Evolutionary conservation across 495 filamentous ascomycete genomes (phyloP).

Genomic region (Daldinia grandis): DNA sequence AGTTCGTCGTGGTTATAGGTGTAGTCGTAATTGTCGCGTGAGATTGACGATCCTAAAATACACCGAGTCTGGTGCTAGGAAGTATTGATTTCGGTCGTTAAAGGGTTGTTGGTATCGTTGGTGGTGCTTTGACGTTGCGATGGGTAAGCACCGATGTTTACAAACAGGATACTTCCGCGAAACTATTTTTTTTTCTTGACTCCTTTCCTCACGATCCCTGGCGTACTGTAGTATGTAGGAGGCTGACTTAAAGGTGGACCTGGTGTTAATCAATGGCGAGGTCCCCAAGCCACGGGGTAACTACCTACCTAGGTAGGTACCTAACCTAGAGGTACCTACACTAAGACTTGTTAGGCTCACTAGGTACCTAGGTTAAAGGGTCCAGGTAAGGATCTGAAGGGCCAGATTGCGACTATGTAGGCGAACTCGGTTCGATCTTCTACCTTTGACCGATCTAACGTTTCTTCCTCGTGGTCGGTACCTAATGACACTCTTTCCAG

Average conservation of each 20-base stretch:
- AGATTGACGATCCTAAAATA: constrained; percentile 3
- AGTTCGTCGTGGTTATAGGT: background rate
- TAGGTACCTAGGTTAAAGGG: no score
- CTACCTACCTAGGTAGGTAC: no score
- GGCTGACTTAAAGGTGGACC: constrained; percentile 34
- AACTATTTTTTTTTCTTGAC: constrained; percentile 33
- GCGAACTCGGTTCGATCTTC: background rate
- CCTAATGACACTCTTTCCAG: background rate
- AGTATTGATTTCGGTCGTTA: constrained; percentile 3
- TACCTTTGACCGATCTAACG: background rate
- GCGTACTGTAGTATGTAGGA: constrained; percentile 24
- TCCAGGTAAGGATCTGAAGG: constrained; percentile 5
- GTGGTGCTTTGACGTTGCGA: constrained; percentile 13
- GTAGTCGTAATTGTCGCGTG: constrained; percentile 26
- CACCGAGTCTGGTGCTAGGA: background rate
- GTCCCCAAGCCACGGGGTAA: constrained; percentile 19
- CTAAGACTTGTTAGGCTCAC: background rate
- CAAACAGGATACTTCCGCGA: constrained; percentile 12
- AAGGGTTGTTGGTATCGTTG: background rate
- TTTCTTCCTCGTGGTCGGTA: background rate
- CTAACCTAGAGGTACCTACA: no score
- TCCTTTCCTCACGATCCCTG: constrained; percentile 41
- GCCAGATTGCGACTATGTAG: background rate
- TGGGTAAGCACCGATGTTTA: constrained; percentile 25
- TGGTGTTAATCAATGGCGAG: constrained; percentile 20